Base-by-base conservation (phyloP, 2,329 filamentous ascomycete genomes). In the Verticillium longisporum region DNA sequence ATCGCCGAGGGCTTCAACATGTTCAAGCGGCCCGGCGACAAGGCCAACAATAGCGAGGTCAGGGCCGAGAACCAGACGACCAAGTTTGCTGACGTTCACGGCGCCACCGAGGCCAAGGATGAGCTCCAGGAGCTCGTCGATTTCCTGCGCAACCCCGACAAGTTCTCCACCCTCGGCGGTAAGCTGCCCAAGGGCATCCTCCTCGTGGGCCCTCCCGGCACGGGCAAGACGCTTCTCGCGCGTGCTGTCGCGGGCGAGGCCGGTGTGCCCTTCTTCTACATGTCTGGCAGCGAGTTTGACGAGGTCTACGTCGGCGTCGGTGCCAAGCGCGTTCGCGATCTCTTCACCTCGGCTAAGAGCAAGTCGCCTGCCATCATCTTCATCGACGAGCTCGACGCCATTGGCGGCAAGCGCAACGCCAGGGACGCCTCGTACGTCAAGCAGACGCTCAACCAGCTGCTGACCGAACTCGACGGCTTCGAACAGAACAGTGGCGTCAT, bases 241-340 rank as follows among this genome's bases (percentile, higher is more conserved):
- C 89, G 95, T 70, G 96, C 95, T 60, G 95, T 99, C 63, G 95
- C 95, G 56, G 95, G 95, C 59, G 95, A 99, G 78, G 93, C 95
- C 60, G 95, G 94, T 61, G 95, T 99, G 18, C 95, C 95, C 1
- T 99, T 99, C 83, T 99, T 98, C 83, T 99, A 97, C 83, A 98
- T 99, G 94, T 99, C 95, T 71, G 95, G 95, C 58, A 96, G 92
- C 62, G 95, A 99, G 74, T 99, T 99, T 72, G 95, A 99, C 71
- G 95, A 99, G 76, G 89, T 99, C 59, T 99, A 97, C 71, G 96
- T 99, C 38, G 95, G 95, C 72, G 95, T 99, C 60, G 92, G 93
- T 71, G 92, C 92, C 55, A 97, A 99, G 81, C 90, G 95, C 70
- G 94, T 99, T 57, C 91, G 95, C 62, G 95, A 97, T 64, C 84